A percentile compares a stretch with the other conserved stretches of the same genome.
Evolutionary conservation across 129 eudicot species (phyloP).

Genomic region (Ambrosia artemisiifolia): DNA sequence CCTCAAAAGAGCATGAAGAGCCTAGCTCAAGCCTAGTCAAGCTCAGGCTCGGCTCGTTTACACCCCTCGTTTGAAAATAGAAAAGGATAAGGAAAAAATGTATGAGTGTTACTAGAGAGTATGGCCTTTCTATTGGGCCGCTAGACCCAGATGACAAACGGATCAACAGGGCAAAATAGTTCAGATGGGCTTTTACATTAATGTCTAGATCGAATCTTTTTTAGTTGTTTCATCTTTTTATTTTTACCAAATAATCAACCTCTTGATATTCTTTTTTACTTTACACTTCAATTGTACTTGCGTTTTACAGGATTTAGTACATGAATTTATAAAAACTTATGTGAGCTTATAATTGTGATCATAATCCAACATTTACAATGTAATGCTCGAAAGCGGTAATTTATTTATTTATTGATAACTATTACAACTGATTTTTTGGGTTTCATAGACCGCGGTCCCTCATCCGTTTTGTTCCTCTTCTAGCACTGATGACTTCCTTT

Average conservation of each 20-base stretch:
- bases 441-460: background rate
- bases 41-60: too few relatives aligned
- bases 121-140: background rate
- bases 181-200: background rate
- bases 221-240: too few relatives aligned
- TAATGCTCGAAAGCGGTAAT: background rate
- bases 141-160: background rate
- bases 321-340: background rate
- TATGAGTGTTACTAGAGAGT: too few relatives aligned
- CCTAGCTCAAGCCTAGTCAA: too few relatives aligned
- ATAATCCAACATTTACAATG: background rate
- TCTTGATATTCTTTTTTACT: background rate
- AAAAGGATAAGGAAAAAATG: too few relatives aligned
- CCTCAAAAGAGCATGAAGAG: too few relatives aligned
- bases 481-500: background rate
- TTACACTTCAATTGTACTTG: background rate
- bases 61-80: too few relatives aligned
- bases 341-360: background rate
- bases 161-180: background rate
- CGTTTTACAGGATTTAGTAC: background rate
- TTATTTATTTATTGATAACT: background rate
- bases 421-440: background rate
- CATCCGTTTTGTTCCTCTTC: background rate
- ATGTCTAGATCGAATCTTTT: too few relatives aligned
- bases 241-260: background rate